These are phyloP conservation scores for Solanum hybrid DNA, from an alignment of 305 asterid species.

Conservation along the genomic window DNA sequence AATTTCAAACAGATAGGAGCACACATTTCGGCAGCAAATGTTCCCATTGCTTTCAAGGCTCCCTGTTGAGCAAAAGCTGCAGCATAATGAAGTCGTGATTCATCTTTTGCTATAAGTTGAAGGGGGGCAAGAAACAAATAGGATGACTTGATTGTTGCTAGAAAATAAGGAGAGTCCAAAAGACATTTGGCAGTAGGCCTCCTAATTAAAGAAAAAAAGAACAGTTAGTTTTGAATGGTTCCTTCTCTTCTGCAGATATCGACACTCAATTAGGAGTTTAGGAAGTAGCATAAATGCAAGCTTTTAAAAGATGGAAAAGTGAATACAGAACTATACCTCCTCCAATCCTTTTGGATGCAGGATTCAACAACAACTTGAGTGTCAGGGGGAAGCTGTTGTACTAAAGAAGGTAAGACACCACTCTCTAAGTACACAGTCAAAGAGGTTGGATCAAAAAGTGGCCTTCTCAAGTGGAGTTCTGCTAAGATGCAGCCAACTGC, in stretches of 20 bases:
- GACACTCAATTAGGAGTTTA: neutral
- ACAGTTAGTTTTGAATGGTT: constrained; percentile 12
- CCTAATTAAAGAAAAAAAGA: constrained; percentile 39
- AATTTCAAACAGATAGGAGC: constrained; percentile 89
- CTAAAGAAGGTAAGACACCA: constrained; percentile 56
- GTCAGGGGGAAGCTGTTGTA: constrained; percentile 67
- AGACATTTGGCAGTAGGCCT: constrained; percentile 87
- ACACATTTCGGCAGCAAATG: constrained; percentile 83
- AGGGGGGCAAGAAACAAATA: constrained; percentile 85
- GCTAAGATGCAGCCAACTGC: constrained; percentile 89
- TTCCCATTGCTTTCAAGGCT: constrained; percentile 76
- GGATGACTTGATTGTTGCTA: constrained; percentile 63
- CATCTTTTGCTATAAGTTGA: constrained; percentile 76
- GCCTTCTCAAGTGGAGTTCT: constrained; percentile 73
- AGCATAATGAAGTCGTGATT: constrained; percentile 75
- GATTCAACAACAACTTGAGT: constrained; percentile 57
- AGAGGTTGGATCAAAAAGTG: constrained; percentile 69
- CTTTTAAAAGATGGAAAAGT: neutral
- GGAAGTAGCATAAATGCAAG: constrained; percentile 4
- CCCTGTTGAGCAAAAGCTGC: constrained; percentile 78
- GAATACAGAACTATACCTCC: constrained; percentile 37
- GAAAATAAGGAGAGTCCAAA: constrained; percentile 90
- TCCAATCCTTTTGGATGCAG: constrained; percentile 83
- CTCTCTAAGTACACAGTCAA: constrained; percentile 51
- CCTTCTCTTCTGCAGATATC: neutral